Evolutionary conservation across 805 yeast genomes (phyloP).

Genomic region (Yamadazyma scolyti): DNA sequence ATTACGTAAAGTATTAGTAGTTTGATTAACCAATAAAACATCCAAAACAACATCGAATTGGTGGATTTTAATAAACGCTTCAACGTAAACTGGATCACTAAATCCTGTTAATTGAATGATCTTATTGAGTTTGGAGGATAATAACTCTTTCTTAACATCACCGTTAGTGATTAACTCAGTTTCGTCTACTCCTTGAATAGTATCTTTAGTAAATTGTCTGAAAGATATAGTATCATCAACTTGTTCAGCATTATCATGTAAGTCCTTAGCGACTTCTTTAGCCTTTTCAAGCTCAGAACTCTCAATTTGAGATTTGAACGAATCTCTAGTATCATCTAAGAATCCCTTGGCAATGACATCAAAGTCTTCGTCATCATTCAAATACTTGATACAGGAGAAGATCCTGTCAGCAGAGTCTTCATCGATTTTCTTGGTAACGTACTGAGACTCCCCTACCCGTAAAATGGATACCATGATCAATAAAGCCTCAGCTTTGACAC

Average conservation of each 20-base stretch:
- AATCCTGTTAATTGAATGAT: conserved; percentile 96
- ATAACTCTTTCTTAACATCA: conserved; percentile 50
- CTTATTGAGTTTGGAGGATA: conserved; percentile 78
- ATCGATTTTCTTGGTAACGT: conserved; percentile 74
- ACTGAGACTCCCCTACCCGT: conserved; percentile 76
- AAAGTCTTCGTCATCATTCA: conserved; percentile 60
- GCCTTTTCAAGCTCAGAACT: conserved; percentile 57
- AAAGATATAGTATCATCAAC: conserved; percentile 76
- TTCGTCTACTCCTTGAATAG: conserved; percentile 47
- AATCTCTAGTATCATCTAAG: conserved; percentile 82
- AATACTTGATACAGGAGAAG: conserved; percentile 75
- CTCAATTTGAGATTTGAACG: conserved; percentile 70
- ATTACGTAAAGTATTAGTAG: conserved; percentile 85
- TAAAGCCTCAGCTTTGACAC: conserved; percentile 91
- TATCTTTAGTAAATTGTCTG: conserved; percentile 64
- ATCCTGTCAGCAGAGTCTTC: conserved; percentile 97
- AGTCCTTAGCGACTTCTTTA: conserved; percentile 51
- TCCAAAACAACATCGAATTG: conserved; percentile 95
- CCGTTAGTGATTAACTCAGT: conserved; percentile 49
- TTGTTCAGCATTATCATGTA: conserved; percentile 64
- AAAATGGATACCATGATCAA: conserved; percentile 87
- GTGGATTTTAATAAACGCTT: conserved; percentile 92
- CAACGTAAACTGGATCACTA: conserved; percentile 97
- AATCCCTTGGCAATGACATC: conserved; percentile 62
- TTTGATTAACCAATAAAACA: conserved; percentile 91